Evolutionary conservation across 2,329 filamentous ascomycete species (phyloP).

Genomic region (Xylariomycetidae sp.): DNA sequence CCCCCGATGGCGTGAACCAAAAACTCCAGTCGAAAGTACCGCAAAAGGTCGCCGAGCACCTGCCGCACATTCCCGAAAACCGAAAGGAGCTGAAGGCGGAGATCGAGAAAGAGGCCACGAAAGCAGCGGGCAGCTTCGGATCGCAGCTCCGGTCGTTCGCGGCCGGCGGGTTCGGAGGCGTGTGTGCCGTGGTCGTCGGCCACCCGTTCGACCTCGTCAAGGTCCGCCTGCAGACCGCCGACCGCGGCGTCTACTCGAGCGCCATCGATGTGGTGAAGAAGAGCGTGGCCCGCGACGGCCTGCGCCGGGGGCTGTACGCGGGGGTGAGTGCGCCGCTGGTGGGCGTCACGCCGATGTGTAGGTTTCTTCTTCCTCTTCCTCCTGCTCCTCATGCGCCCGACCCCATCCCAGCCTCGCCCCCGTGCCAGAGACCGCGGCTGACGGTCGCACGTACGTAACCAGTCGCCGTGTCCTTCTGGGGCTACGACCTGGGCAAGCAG

Average conservation of each 20-base stretch:
- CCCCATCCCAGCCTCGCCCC: background rate
- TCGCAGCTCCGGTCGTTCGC: conserved; percentile 70
- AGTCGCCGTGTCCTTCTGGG: conserved; percentile 72
- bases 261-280: conserved; percentile 89
- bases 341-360: conserved; percentile 98
- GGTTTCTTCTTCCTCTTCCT: conserved; percentile 29
- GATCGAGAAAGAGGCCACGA: conserved; percentile 34
- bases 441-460: background rate
- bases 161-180: conserved; percentile 85
- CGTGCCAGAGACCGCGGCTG: background rate
- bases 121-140: conserved; percentile 30
- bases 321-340: conserved; percentile 92
- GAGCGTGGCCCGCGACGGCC: conserved; percentile 79
- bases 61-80: conserved; percentile 39
- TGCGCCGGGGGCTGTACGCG: conserved; percentile 81
- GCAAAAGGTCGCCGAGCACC: conserved; percentile 29
- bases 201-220: conserved; percentile 98
- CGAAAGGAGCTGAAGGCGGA: conserved; percentile 39
- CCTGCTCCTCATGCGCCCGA: background rate
- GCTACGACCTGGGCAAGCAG: conserved; percentile 91
- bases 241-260: conserved; percentile 83
- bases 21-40: conserved; percentile 28
- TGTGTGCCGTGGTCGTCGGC: conserved; percentile 90
- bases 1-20: conserved; percentile 23
- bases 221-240: conserved; percentile 92